phyloP scores from a whole-genome alignment of 805 yeast species.

The Saccharomycopsis capsularis region DNA sequence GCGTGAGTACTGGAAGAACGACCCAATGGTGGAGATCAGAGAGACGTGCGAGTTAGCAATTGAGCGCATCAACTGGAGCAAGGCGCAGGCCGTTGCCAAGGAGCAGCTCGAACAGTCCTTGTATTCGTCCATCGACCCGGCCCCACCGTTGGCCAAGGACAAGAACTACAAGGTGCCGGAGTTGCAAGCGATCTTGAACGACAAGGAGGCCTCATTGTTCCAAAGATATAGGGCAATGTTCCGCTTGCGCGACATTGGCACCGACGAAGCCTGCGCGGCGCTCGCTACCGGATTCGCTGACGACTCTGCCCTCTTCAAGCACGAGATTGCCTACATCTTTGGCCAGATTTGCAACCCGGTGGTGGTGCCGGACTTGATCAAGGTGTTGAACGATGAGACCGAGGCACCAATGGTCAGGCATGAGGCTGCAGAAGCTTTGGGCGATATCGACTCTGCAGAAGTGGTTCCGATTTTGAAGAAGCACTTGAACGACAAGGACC shows the following conservation, averaged over 20 bases:
- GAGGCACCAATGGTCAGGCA: constrained; percentile 99
- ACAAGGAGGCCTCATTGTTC: constrained; percentile 72
- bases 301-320: constrained; percentile 89
- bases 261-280: constrained; percentile 88
- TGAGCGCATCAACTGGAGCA: constrained; percentile 90
- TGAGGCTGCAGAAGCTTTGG: constrained; percentile 98
- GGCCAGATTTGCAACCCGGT: constrained; percentile 95
- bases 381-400: constrained; percentile 63
- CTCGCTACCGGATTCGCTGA: constrained; percentile 86
- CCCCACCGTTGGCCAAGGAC: constrained; percentile 86
- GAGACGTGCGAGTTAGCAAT: constrained; percentile 98
- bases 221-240: constrained; percentile 98
- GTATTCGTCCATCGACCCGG: constrained; percentile 91
- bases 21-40: constrained; percentile 80
- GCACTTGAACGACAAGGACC: constrained; percentile 73
- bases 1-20: constrained; percentile 55
- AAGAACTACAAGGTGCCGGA: constrained; percentile 54
- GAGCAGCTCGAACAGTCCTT: constrained; percentile 72
- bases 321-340: constrained; percentile 96
- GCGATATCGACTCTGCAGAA: constrained; percentile 93
- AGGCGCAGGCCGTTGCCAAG: constrained; percentile 44
- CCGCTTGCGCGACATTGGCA: constrained; percentile 89
- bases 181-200: constrained; percentile 62
- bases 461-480: constrained; percentile 81
- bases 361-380: constrained; percentile 79